These are phyloP conservation scores for Delonix regia DNA, from an alignment of 306 rosid genomes.

Conservation along the genomic window DNA sequence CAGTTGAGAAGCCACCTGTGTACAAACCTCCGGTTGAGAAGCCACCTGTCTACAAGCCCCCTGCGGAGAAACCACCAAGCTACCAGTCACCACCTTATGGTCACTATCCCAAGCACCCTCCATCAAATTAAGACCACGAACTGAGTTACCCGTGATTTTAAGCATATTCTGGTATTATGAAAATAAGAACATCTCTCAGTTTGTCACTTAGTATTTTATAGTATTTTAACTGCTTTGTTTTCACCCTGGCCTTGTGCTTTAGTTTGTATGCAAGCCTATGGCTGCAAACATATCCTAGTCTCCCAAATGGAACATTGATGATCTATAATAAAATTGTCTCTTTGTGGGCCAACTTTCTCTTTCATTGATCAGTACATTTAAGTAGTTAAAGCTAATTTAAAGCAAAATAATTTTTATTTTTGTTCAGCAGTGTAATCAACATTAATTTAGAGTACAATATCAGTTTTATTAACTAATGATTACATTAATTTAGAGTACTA, in stretches of 20 bases:
- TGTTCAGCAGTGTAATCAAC: too few species aligned
- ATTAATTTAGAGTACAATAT: too few species aligned
- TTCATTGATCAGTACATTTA: background rate
- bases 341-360: background rate
- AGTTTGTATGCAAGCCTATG: background rate
- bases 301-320: background rate
- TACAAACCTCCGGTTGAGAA: background rate
- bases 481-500: too few species aligned
- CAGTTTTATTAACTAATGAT: too few species aligned
- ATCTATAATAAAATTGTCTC: background rate
- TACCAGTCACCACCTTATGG: background rate
- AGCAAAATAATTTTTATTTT: background rate
- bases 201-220: too few species aligned
- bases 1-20: background rate
- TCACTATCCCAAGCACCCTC: background rate
- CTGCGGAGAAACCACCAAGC: background rate
- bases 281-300: background rate
- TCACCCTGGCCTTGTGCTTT: background rate
- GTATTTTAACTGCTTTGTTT: background rate
- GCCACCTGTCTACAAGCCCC: conserved; percentile 1
- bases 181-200: background rate
- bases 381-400: background rate
- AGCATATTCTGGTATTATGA: background rate
- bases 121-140: background rate
- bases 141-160: background rate